Evolutionary conservation across 2,329 filamentous ascomycete species (phyloP).

Genomic region (Colletotrichum liaoningense): DNA sequence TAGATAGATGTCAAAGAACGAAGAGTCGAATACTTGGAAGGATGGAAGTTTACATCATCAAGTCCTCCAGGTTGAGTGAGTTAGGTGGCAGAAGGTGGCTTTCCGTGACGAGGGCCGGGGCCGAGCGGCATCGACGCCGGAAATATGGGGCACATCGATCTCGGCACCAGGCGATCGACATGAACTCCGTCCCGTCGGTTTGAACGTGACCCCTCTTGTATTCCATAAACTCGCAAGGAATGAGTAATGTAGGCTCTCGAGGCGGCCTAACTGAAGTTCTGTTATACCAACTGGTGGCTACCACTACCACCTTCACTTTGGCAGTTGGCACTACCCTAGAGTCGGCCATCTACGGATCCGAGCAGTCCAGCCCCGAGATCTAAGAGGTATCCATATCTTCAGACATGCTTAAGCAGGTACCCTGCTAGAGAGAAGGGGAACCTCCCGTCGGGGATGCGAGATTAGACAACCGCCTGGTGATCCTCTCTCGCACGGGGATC

Average conservation of each 20-base stretch:
- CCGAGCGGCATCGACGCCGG: neutral
- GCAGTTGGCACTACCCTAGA: too few relatives aligned
- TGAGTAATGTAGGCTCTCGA: too few relatives aligned
- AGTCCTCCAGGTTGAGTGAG: too few relatives aligned
- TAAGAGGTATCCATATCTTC: accelerated
- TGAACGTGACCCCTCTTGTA: too few relatives aligned
- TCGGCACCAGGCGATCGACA: neutral
- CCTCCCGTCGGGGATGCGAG: neutral
- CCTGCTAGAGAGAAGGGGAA: neutral
- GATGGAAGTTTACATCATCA: too few relatives aligned
- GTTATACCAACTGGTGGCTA: too few relatives aligned
- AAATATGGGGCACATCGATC: neutral
- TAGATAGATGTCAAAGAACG: neutral
- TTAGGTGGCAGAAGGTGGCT: neutral
- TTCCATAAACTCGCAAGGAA: too few relatives aligned
- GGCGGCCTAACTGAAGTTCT: too few relatives aligned
- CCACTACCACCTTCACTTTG: too few relatives aligned
- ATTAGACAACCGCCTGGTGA: neutral
- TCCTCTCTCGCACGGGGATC: neutral
- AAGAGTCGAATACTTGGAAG: neutral
- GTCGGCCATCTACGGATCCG: too few relatives aligned
- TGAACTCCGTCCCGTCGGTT: neutral
- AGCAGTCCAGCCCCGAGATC: too few relatives aligned
- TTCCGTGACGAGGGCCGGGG: accelerated
- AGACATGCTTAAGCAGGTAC: accelerated